Conservation (phyloP, 257 asterid genomes). For the Solanum etuberosum region DNA sequence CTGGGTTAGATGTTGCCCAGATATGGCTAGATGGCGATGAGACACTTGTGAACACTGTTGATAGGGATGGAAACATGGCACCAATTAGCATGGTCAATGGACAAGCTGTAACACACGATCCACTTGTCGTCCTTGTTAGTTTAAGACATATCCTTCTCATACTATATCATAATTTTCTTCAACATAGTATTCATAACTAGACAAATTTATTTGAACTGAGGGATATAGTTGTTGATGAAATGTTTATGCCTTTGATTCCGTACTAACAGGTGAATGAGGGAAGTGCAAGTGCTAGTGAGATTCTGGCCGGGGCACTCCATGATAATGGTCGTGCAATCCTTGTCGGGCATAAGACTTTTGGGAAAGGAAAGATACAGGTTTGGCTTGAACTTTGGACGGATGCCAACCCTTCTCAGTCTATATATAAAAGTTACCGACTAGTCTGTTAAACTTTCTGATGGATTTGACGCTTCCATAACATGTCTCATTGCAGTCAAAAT, state of each 20-base stretch:
- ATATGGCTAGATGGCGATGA: slow-evolving; percentile 89
- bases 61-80: slow-evolving; percentile 62
- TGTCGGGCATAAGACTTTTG: slow-evolving; percentile 77
- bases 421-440: background rate
- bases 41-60: slow-evolving; percentile 85
- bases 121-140: slow-evolving; percentile 81
- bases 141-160: background rate
- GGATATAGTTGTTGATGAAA: background rate
- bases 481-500: background rate
- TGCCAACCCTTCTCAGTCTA: background rate
- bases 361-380: slow-evolving; percentile 97
- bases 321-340: slow-evolving; percentile 91
- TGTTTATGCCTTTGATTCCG: background rate
- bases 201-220: background rate
- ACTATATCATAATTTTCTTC: background rate
- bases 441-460: background rate
- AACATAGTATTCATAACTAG: background rate
- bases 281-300: slow-evolving; percentile 97
- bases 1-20: slow-evolving; percentile 95
- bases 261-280: slow-evolving; percentile 71
- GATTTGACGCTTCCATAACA: background rate
- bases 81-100: slow-evolving; percentile 77
- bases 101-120: slow-evolving; percentile 76
- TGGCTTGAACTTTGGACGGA: background rate
- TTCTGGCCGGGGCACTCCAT: slow-evolving; percentile 90